Conservation (phyloP, 2,329 filamentous ascomycete genomes). For the Chalaropsis ovoidea region DNA sequence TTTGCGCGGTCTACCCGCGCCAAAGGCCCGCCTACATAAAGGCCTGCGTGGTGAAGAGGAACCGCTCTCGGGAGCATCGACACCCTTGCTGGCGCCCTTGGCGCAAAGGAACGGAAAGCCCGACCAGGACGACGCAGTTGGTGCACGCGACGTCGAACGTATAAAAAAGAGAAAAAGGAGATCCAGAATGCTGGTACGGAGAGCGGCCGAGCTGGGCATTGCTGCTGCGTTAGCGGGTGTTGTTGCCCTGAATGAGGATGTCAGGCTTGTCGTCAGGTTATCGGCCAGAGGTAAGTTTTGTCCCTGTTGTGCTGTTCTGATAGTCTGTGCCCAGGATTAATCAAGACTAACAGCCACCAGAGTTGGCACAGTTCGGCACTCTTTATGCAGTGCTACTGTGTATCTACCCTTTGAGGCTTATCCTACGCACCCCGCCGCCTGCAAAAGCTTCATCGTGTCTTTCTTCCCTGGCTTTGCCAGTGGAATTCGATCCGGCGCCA, state of each 20-base stretch:
- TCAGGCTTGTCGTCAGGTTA: constrained; percentile 27
- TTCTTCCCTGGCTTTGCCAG: constrained; percentile 47
- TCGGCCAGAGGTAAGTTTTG: constrained; percentile 11
- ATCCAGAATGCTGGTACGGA: constrained; percentile 43
- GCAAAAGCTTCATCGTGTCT: constrained; percentile 34
- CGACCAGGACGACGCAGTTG: background rate
- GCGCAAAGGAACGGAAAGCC: constrained; percentile 36
- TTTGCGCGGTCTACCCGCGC: constrained; percentile 73
- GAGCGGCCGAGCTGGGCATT: constrained; percentile 44
- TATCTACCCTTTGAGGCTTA: constrained; percentile 52
- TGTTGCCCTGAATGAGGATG: constrained; percentile 40
- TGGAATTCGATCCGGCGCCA: constrained; percentile 80
- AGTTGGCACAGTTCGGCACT: constrained; percentile 35
- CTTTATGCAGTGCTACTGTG: constrained; percentile 37
- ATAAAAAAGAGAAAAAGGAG: constrained; percentile 32
- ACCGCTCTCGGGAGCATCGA: constrained; percentile 44
- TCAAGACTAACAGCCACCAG: constrained; percentile 31
- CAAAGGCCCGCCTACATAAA: constrained; percentile 62
- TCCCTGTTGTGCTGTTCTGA: too few species aligned
- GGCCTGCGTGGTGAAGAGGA: constrained; percentile 58
- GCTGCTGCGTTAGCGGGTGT: constrained; percentile 42
- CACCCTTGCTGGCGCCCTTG: constrained; percentile 41
- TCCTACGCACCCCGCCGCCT: constrained; percentile 39
- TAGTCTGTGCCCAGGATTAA: too few species aligned
- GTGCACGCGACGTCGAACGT: constrained; percentile 17